These are phyloP conservation scores for Fusarium solani-melongenae DNA, from an alignment of 2,329 filamentous ascomycete species.

Conservation along the genomic window DNA sequence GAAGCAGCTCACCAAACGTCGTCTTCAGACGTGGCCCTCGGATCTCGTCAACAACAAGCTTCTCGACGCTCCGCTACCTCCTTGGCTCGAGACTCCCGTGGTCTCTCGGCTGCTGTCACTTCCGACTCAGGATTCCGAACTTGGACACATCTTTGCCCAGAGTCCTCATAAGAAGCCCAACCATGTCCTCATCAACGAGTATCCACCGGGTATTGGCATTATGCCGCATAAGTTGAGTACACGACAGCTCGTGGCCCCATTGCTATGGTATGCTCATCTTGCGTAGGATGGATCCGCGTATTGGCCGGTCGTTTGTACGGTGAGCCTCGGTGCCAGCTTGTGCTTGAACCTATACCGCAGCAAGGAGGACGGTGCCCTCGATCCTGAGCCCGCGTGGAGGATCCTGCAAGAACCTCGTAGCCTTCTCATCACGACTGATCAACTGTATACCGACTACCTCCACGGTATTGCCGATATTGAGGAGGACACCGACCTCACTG, in stretches of 20 bases:
- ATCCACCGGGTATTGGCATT: slow-evolving; percentile 88
- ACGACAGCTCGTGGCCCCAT: slow-evolving; percentile 28
- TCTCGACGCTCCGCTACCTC: slow-evolving; percentile 77
- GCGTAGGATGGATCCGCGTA: slow-evolving; percentile 83
- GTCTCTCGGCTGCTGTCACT: slow-evolving; percentile 69
- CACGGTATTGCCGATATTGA: slow-evolving; percentile 78
- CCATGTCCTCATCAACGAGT: slow-evolving; percentile 95
- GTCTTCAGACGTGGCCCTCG: slow-evolving; percentile 91
- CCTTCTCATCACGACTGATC: slow-evolving; percentile 76
- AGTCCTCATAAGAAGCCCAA: slow-evolving; percentile 85
- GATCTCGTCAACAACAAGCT: slow-evolving; percentile 83
- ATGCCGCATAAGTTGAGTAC: slow-evolving; percentile 84
- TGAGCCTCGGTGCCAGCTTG: slow-evolving; percentile 82
- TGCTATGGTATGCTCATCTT: slow-evolving; percentile 47
- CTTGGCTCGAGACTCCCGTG: slow-evolving; percentile 79
- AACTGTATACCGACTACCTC: slow-evolving; percentile 76
- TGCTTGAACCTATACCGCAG: slow-evolving; percentile 81
- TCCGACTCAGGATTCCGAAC: slow-evolving; percentile 47
- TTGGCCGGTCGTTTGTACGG: slow-evolving; percentile 87
- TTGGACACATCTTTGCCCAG: slow-evolving; percentile 61
- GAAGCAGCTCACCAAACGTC: slow-evolving; percentile 88
- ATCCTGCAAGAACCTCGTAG: slow-evolving; percentile 88
- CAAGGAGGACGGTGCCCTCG: slow-evolving; percentile 69
- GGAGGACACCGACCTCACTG: slow-evolving; percentile 73
- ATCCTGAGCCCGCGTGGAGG: slow-evolving; percentile 61